Conservation (phyloP, 2,329 filamentous ascomycete genomes). For the Venturia aucupariae region DNA sequence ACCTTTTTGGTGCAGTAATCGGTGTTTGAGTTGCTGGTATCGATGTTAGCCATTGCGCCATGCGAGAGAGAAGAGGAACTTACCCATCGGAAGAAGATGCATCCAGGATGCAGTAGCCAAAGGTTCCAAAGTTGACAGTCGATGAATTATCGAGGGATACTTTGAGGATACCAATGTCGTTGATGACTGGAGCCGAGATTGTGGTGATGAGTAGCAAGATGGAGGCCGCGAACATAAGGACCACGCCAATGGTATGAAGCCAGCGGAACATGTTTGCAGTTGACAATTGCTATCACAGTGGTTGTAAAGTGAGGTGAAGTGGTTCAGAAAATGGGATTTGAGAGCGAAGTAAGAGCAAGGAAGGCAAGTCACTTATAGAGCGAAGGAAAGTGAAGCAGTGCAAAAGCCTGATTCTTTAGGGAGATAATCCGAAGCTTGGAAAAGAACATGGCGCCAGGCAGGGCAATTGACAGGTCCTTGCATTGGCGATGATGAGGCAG, state of each 20-base stretch:
- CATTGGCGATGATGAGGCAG: background rate
- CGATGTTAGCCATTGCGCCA: background rate
- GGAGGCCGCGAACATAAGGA: background rate
- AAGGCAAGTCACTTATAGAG: background rate
- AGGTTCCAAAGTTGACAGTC: background rate
- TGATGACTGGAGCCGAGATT: constrained; percentile 1
- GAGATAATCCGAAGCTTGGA: background rate
- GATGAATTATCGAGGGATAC: background rate
- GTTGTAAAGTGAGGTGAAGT: background rate
- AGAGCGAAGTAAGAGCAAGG: background rate
- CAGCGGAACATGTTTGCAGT: background rate
- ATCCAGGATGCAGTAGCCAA: constrained; percentile 1
- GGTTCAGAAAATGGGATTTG: background rate
- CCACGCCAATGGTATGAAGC: constrained; percentile 2
- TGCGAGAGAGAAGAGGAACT: background rate
- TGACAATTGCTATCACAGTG: background rate
- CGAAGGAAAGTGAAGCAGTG: background rate
- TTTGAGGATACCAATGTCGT: background rate
- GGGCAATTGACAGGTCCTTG: background rate
- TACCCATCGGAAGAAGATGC: background rate
- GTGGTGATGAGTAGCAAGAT: background rate
- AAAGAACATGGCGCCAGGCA: background rate
- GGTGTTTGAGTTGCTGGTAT: background rate
- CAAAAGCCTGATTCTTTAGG: background rate
- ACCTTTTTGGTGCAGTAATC: background rate